A percentile compares a stretch with the other conserved stretches of the same genome.
phyloP scores from a whole-genome alignment of 129 eudicot species.

The Saussurea involucrata region DNA sequence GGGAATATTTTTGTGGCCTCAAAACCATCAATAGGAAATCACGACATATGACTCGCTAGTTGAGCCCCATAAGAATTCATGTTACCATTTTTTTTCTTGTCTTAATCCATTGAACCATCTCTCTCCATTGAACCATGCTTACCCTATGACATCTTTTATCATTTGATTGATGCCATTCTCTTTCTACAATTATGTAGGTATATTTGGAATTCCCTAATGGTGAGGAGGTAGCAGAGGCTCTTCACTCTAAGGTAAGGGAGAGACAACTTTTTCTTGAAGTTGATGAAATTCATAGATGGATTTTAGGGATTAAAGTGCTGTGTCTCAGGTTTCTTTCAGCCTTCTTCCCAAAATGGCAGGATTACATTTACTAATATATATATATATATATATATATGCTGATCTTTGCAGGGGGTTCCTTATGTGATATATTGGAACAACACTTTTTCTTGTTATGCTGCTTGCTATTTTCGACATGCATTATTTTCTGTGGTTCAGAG shows the following conservation, averaged over 20 bases:
- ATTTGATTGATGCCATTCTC: constrained; percentile 5
- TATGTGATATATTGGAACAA: constrained; percentile 86
- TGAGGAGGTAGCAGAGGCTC: constrained; percentile 71
- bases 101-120: no score
- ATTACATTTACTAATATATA: neutral
- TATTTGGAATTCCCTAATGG: constrained; percentile 81
- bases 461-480: constrained; percentile 86
- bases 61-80: no score
- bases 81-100: no score
- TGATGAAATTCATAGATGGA: no score
- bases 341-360: neutral
- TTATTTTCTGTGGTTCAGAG: constrained; percentile 79
- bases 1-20: no score
- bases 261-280: neutral
- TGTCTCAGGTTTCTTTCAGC: neutral
- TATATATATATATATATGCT: neutral
- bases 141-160: neutral
- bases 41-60: no score
- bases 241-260: constrained; percentile 60
- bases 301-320: no score
- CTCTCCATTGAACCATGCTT: no score
- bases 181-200: constrained; percentile 48
- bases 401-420: constrained; percentile 69
- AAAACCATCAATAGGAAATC: no score
- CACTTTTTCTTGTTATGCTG: constrained; percentile 59